phyloP scores from a whole-genome alignment of 2,329 filamentous ascomycete species.

The Juglanconis oblonga region DNA sequence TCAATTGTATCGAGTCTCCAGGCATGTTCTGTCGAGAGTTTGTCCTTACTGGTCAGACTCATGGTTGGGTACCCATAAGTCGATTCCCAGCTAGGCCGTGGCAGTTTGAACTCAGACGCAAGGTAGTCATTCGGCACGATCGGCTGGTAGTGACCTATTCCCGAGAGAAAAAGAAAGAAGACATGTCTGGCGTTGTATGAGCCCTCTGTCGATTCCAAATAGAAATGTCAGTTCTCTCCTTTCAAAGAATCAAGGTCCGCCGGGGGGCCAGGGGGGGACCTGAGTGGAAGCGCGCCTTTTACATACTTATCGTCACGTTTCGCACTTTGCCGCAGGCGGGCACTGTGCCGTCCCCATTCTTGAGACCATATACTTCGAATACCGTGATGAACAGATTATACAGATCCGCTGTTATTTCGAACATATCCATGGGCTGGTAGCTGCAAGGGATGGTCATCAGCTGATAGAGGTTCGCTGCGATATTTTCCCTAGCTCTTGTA shows the following conservation, averaged over 20 bases:
- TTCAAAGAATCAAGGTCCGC: no score
- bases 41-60: background rate
- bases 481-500: background rate
- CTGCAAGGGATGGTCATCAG: conserved; percentile 27
- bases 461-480: conserved; percentile 29
- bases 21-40: background rate
- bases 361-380: conserved; percentile 24
- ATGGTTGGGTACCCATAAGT: background rate
- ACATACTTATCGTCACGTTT: background rate
- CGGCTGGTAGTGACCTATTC: conserved; percentile 28
- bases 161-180: conserved; percentile 26
- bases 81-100: conserved; percentile 24
- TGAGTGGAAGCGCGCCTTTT: background rate
- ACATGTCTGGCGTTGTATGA: conserved; percentile 32
- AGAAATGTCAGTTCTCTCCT: no score
- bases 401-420: conserved; percentile 32
- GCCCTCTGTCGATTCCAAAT: conserved; percentile 21
- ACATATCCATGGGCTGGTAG: conserved; percentile 28
- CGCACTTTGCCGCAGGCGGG: background rate
- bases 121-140: conserved; percentile 30
- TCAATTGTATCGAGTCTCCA: background rate
- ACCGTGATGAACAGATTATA: conserved; percentile 31
- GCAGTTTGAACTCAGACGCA: conserved; percentile 32
- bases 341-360: background rate
- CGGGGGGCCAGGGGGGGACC: no score